Evolutionary conservation across 768 basidiomycete species (phyloP).

Genomic region (Russula sp.): DNA sequence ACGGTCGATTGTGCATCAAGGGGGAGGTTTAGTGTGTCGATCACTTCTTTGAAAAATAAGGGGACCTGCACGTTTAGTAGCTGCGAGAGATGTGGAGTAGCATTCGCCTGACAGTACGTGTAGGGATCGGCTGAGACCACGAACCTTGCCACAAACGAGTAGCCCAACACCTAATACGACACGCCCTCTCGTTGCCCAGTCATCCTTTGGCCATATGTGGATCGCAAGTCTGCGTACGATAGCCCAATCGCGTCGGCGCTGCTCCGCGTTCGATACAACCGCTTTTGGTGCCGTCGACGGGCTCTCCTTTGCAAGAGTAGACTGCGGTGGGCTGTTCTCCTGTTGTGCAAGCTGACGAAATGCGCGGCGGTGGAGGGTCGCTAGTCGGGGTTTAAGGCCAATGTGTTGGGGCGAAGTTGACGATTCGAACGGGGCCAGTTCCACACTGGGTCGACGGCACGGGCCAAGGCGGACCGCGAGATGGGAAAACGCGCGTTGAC

Average conservation of each 20-base stretch:
- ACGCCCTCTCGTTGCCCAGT: conserved; percentile 74
- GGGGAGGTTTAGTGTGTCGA: conserved; percentile 85
- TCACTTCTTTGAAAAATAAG: conserved; percentile 84
- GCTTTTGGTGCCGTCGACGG: neutral
- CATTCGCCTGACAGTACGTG: neutral
- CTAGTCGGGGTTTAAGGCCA: neutral
- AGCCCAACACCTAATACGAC: conserved; percentile 79
- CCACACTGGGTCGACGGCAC: neutral
- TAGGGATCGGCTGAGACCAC: conserved; percentile 20
- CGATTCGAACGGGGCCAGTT: neutral
- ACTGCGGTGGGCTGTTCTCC: neutral
- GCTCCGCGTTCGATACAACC: conserved; percentile 32
- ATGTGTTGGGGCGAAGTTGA: neutral
- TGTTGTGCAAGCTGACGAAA: conserved; percentile 11
- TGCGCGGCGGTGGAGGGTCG: neutral
- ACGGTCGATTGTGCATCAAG: conserved; percentile 70
- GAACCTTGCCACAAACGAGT: conserved; percentile 80
- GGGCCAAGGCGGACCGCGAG: conserved; percentile 7
- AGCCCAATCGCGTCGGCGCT: conserved; percentile 77
- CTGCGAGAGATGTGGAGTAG: conserved; percentile 34
- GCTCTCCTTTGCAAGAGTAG: neutral
- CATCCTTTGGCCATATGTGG: conserved; percentile 89
- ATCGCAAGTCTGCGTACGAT: conserved; percentile 77
- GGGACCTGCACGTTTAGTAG: conserved; percentile 98
- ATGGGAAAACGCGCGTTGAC: neutral